Base-by-base conservation (phyloP, 345 rosid genomes). In the Ricinus communis region DNA sequence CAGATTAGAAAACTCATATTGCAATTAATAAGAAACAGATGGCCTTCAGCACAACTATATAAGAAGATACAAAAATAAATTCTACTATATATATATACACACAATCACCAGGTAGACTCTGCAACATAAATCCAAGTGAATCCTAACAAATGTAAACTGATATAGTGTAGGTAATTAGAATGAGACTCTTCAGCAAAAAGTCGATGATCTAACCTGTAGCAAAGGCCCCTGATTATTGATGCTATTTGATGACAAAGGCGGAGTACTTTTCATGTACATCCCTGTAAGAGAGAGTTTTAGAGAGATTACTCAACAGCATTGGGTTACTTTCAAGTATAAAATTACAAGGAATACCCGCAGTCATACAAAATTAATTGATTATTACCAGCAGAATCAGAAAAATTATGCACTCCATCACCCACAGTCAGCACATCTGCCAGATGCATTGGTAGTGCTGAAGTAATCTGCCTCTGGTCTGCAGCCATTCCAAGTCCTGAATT, bases 391-490 rank as follows among this genome's bases (percentile, higher is more conserved):
- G 82, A n/a, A 81, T 91, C 91, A 41, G 86, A 65, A 76, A 91
- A 69, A 38, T 40, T 63, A 75, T 76, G 93, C 79, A 82, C 76
- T 74, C 89, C 90, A 64, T 89, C 94, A 21, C 76, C 77, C 59
- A 76, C 76, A 69, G 82, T 68, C 58, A 93, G 83, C 73, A 93
- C 88, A 70, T 89, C 97, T 30, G 85, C 88, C 61, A 96, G 81
- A 86, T 91, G 97, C 76, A 85, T 70, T 38, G 99, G 99, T 80
- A 93, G 96, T 63, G 91, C 79, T 68, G 92, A 80, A 69, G 90
- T 83, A 14, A 87, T 74, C 82, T 90, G 94, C 80, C 92, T 88
- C 78, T 93, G 97, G 64, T 95, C 99, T 74, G 80, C 88, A 70
- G 96, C 80, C 68, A 90, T 76, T 77, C 94, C 75, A 55, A 85